Evolutionary conservation across 2,329 filamentous ascomycete genomes (phyloP), one percentile per base, ranked within the genome.

Genomic region (Colletotrichum euphorbiae): DNA sequence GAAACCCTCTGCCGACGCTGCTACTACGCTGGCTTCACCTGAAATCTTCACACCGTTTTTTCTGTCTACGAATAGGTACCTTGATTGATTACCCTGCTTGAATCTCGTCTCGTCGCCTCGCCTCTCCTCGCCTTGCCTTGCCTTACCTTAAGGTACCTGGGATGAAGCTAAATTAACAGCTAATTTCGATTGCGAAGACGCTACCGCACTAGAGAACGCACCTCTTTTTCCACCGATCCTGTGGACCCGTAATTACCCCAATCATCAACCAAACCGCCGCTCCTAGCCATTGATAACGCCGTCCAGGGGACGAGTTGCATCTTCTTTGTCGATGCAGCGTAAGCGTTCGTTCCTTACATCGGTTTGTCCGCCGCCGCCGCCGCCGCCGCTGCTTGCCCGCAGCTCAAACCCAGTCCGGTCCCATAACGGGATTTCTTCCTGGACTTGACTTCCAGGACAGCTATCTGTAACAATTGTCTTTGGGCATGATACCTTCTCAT

Each of bases 81-180:
- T 42, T 43, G 58, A 15, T 61, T 40, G 28, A 28, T 28, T 42
- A 6, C 28, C n/a, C 45, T 9, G 38, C 43, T 13, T 57, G 11
- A 28, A 28, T 40, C 17, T 62, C 17, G 33, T 50, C 63, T 55
- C 40, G 21, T 63, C 6, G 24, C 46, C 55, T 60, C 15, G 40
- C 52, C 46, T 46, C n/a, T n/a, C 51, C 24, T 63, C 6, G 24
- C 46, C 55, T 60, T 12, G 40, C 52, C 46, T 46, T 12, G 33
- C 54, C 65, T 58, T 55, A 46, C 40, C 65, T 31, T 43, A 17
- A 19, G 36, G 58, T 21, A 54, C n/a, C n/a, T 64, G 60, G 52
- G 65, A 68, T 45, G 60, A 68, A 58, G 65, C 60, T 68, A 68
- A 60, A 13, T 45, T 57, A 48, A 60, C 65, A 40, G 46, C 60